phyloP scores from a whole-genome alignment of 192 early-diverging fungal genomes.

The Podila horticola region DNA sequence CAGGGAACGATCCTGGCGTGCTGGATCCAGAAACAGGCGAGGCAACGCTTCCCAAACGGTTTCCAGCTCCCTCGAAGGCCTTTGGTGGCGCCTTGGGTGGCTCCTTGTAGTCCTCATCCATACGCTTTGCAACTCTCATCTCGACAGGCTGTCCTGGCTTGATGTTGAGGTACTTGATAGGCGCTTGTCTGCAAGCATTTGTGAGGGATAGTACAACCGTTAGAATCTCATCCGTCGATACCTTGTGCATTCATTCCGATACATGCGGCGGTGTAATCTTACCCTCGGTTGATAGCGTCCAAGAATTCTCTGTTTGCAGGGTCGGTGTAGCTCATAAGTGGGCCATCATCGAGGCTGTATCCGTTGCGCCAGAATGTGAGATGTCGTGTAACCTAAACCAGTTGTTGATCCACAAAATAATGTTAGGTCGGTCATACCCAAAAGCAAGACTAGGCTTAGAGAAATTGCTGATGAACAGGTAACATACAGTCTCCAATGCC shows the following conservation, averaged over 20 bases:
- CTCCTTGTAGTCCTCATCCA: constrained; percentile 89
- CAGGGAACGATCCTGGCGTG: constrained; percentile 46
- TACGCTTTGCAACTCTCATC: constrained; percentile 81
- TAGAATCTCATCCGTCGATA: background rate
- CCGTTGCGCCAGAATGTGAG: constrained; percentile 97
- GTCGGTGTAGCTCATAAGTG: constrained; percentile 85
- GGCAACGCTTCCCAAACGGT: constrained; percentile 74
- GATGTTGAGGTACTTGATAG: constrained; percentile 87
- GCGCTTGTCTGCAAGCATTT: constrained; percentile 73
- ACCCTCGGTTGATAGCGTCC: constrained; percentile 90
- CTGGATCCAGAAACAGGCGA: constrained; percentile 37
- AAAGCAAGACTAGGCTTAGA: background rate
- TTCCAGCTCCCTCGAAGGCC: constrained; percentile 84
- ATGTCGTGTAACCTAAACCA: constrained; percentile 66
- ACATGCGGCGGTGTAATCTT: constrained; percentile 6
- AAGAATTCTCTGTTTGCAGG: constrained; percentile 88
- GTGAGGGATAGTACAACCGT: no score
- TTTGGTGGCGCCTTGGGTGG: constrained; percentile 80
- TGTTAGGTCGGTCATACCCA: background rate
- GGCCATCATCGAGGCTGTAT: constrained; percentile 95
- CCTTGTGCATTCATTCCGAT: background rate
- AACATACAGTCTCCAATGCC: constrained; percentile 30
- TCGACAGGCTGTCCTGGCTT: constrained; percentile 90
- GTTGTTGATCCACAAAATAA: background rate
- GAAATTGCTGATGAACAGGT: background rate